phyloP scores from a whole-genome alignment of 2,329 filamentous ascomycete species.

The Akanthomyces muscarius region DNA sequence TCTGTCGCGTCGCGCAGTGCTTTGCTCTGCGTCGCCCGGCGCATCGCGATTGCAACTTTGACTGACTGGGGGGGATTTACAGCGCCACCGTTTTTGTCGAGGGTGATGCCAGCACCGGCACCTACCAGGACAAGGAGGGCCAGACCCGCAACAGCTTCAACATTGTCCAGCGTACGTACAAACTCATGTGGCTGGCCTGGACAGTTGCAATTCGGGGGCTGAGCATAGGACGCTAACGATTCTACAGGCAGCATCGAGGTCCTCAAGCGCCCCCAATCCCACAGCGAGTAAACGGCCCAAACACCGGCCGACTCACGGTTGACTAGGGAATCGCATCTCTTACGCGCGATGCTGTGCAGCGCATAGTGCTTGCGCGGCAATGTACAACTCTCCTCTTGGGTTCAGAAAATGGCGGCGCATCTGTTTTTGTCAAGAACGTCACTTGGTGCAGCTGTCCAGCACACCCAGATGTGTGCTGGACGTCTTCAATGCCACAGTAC shows the following conservation, averaged over 20 bases:
- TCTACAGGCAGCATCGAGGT: constrained; percentile 43
- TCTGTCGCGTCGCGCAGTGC: neutral
- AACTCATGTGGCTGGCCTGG: neutral
- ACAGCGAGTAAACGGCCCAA: constrained; percentile 21
- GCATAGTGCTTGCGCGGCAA: neutral
- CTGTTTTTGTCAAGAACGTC: neutral
- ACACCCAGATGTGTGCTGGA: neutral
- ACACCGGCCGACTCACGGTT: neutral
- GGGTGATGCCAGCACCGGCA: constrained; percentile 68
- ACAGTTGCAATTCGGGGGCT: neutral
- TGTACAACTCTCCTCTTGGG: constrained; percentile 8
- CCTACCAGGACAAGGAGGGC: constrained; percentile 67
- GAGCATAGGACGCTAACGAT: neutral
- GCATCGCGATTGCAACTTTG: neutral
- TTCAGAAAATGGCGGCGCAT: neutral
- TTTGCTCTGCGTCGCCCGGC: neutral
- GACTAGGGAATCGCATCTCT: neutral
- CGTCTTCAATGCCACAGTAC: neutral
- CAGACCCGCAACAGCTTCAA: constrained; percentile 61
- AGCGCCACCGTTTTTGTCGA: constrained; percentile 81
- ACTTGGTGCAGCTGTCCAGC: neutral
- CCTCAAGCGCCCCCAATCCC: constrained; percentile 38
- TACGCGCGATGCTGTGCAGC: neutral
- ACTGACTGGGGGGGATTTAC: constrained; percentile 11
- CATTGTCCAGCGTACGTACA: constrained; percentile 76